Conservation (phyloP, 352 stramenopile species). For the Phytophthora ramorum region DNA sequence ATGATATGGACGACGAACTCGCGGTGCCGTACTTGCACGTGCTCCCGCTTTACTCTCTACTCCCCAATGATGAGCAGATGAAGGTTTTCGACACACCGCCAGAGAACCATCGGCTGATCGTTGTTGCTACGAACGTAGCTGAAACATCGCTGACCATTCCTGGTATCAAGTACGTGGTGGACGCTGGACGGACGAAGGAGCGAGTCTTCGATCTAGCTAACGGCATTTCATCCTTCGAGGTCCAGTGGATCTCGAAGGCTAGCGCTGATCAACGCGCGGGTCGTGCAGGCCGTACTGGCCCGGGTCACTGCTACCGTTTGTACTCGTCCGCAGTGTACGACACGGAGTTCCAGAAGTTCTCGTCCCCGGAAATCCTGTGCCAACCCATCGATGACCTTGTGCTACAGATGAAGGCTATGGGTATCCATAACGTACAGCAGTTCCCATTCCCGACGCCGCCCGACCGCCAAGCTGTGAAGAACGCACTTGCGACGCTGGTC, state of each 20-base stretch:
- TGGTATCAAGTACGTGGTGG: slow-evolving; percentile 97
- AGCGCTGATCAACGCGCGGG: slow-evolving; percentile 92
- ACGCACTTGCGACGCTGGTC: slow-evolving; percentile 87
- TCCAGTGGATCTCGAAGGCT: slow-evolving; percentile 90
- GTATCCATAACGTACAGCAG: slow-evolving; percentile 93
- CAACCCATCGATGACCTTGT: slow-evolving; percentile 97
- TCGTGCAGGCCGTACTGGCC: slow-evolving; percentile 95
- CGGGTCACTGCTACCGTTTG: slow-evolving; percentile 98
- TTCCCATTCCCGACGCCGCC: slow-evolving; percentile 98
- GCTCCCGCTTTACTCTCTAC: slow-evolving; percentile 96
- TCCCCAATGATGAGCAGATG: slow-evolving; percentile 97
- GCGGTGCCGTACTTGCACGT: slow-evolving; percentile 88
- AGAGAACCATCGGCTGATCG: slow-evolving; percentile 92
- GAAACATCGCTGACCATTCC: slow-evolving; percentile 98
- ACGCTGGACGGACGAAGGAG: slow-evolving; percentile 96
- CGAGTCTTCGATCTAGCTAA: slow-evolving; percentile 94
- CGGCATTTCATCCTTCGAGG: slow-evolving; percentile 95
- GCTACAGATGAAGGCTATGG: slow-evolving; percentile 98
- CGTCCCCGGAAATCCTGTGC: slow-evolving; percentile 89
- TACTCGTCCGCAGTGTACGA: slow-evolving; percentile 97
- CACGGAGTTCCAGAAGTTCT: slow-evolving; percentile 94
- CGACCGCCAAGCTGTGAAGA: slow-evolving; percentile 85
- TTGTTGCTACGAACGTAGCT: slow-evolving; percentile 98
- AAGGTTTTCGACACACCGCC: slow-evolving; percentile 88
- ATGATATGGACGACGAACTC: slow-evolving; percentile 78